Conservation (phyloP, 2,329 filamentous ascomycete species). For the Pseudogymnoascus sp. region DNA sequence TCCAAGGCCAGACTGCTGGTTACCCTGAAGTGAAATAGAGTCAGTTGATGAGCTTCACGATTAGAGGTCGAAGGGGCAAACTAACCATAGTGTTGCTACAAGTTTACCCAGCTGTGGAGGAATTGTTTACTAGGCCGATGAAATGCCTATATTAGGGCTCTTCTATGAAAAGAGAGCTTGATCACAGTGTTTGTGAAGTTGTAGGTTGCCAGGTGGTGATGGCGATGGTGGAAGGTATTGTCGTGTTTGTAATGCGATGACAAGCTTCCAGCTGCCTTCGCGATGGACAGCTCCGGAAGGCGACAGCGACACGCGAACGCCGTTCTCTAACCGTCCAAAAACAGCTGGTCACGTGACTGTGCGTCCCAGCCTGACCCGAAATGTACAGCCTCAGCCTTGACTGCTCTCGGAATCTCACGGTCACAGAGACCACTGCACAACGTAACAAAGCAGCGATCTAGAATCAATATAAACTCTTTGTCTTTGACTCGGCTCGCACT, state of each 20-base stretch:
- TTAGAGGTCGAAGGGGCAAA: background rate
- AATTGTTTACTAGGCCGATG: constrained; percentile 2
- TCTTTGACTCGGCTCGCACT: constrained; percentile 1
- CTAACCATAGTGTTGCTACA: constrained; percentile 8
- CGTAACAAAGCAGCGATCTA: background rate
- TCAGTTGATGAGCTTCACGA: background rate
- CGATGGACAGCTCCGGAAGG: constrained; percentile 19
- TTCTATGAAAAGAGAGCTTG: constrained; percentile 1
- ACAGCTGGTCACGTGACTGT: background rate
- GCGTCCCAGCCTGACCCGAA: constrained; percentile 2
- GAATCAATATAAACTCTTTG: background rate
- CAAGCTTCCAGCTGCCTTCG: constrained; percentile 15
- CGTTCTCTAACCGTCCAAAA: background rate
- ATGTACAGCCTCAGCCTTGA: constrained; percentile 6
- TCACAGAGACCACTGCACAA: background rate
- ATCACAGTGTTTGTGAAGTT: background rate
- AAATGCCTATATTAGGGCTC: background rate
- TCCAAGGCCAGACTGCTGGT: constrained; percentile 36
- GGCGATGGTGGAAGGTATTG: constrained; percentile 12
- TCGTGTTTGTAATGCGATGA: constrained; percentile 20
- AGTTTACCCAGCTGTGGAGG: constrained; percentile 1
- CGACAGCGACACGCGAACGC: constrained; percentile 21
- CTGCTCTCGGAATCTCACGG: background rate
- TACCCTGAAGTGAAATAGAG: constrained; percentile 24
- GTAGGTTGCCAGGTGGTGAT: constrained; percentile 14